Evolutionary conservation across 2,329 filamentous ascomycete genomes (phyloP).

Genomic region (Ascochyta viciae-villosae): DNA sequence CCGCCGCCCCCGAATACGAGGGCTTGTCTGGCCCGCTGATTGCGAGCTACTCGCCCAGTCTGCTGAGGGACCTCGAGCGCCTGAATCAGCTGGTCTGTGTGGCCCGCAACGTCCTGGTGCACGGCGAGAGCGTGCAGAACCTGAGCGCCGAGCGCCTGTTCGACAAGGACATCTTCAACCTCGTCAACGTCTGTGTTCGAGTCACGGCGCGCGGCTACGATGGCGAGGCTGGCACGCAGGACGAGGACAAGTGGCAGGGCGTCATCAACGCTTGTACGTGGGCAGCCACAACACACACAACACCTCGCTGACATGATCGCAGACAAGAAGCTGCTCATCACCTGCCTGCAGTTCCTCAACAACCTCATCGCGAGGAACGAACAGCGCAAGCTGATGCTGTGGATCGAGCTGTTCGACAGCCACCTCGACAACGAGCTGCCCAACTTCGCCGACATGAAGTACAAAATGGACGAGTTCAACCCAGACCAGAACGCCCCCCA

Average conservation of each 20-base stretch:
- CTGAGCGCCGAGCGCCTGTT: conserved; percentile 66
- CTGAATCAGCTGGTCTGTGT: conserved; percentile 69
- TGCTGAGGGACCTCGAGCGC: conserved; percentile 68
- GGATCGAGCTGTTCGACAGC: conserved; percentile 70
- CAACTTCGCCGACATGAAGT: conserved; percentile 48
- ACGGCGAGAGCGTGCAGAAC: conserved; percentile 67
- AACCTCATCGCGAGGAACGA: conserved; percentile 72
- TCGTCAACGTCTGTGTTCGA: conserved; percentile 69
- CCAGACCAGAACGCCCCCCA: conserved; percentile 25
- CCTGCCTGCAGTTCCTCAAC: conserved; percentile 70
- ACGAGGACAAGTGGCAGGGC: conserved; percentile 70
- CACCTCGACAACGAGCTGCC: conserved; percentile 52
- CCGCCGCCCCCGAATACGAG: conserved; percentile 63
- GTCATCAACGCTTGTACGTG: conserved; percentile 64
- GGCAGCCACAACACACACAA: not conserved
- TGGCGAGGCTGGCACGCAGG: conserved; percentile 66
- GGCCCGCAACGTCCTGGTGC: conserved; percentile 67
- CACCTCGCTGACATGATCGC: conserved; percentile 12
- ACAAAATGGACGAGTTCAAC: conserved; percentile 42
- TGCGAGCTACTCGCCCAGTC: conserved; percentile 63
- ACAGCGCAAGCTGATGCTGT: conserved; percentile 68
- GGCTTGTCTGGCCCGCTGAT: conserved; percentile 67
- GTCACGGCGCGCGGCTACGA: conserved; percentile 71
- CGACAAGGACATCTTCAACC: conserved; percentile 66
- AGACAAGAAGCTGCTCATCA: conserved; percentile 70